Conservation (phyloP, 306 rosid species). For the Ochetophila trinervis region DNA sequence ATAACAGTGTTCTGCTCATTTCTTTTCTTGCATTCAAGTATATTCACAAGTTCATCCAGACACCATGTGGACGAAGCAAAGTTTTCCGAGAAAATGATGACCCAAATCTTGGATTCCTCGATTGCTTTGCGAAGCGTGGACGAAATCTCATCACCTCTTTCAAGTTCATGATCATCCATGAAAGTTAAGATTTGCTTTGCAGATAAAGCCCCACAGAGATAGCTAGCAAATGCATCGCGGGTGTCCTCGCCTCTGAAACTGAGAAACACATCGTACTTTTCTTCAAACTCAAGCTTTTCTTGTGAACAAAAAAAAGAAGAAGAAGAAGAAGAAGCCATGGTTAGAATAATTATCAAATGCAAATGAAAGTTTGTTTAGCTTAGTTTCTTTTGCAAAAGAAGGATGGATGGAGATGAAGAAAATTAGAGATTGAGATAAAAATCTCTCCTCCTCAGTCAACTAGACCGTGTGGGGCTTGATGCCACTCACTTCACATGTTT, state of each 20-base stretch:
- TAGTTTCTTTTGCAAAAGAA: too few relatives aligned
- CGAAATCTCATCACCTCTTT: neutral
- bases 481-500: too few relatives aligned
- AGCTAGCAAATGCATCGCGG: neutral
- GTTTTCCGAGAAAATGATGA: neutral
- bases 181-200: neutral
- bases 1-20: too few relatives aligned
- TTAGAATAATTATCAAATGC: too few relatives aligned
- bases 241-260: neutral
- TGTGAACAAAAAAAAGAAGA: too few relatives aligned
- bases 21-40: neutral
- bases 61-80: neutral
- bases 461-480: too few relatives aligned
- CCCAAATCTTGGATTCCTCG: neutral
- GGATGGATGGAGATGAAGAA: too few relatives aligned
- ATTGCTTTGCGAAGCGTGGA: neutral
- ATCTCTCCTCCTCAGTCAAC: too few relatives aligned
- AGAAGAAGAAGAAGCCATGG: too few relatives aligned
- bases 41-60: neutral
- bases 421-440: too few relatives aligned
- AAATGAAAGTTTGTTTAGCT: too few relatives aligned
- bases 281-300: too few relatives aligned
- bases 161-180: neutral
- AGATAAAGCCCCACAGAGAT: neutral
- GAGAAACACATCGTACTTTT: neutral